A percentile compares a stretch with the other conserved stretches of the same genome.
Evolutionary conservation across 2,329 filamentous ascomycete species (phyloP).

Genomic region (Cytospora chrysosperma): DNA sequence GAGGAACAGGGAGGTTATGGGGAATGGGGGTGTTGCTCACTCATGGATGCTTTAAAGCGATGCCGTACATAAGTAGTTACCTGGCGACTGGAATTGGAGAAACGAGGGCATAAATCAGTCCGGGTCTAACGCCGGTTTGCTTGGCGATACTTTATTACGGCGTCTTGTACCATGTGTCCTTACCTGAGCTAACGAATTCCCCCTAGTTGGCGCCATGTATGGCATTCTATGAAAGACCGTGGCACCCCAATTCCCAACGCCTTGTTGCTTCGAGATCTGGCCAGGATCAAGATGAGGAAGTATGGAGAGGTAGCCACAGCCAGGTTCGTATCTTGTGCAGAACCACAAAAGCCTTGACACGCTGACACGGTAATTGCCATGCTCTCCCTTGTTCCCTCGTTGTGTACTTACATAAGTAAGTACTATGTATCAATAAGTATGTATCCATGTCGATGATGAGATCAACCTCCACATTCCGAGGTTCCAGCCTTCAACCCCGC

Average conservation of each 20-base stretch:
- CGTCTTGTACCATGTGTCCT: not conserved
- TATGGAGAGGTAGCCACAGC: not conserved
- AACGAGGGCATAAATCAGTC: not conserved
- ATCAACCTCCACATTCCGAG: no score
- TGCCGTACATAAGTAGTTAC: not conserved
- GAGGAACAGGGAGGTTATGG: not conserved
- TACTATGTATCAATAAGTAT: no score
- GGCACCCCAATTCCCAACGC: no score
- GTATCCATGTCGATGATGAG: no score
- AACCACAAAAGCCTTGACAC: no score
- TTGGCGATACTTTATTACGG: not conserved
- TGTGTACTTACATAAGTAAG: no score
- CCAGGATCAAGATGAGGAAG: not conserved
- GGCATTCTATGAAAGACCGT: no score
- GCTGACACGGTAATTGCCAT: no score
- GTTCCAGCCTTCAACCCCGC: not conserved
- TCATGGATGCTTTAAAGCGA: not conserved
- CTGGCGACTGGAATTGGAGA: not conserved
- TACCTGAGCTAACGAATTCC: not conserved
- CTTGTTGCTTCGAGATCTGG: constrained; percentile 1
- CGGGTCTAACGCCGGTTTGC: not conserved
- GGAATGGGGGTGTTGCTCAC: not conserved
- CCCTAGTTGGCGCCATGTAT: no score
- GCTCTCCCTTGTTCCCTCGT: no score
- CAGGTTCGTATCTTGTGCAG: no score